Evolutionary conservation across 2,329 filamentous ascomycete species (phyloP).

Genomic region (Herpotrichia juniperi): DNA sequence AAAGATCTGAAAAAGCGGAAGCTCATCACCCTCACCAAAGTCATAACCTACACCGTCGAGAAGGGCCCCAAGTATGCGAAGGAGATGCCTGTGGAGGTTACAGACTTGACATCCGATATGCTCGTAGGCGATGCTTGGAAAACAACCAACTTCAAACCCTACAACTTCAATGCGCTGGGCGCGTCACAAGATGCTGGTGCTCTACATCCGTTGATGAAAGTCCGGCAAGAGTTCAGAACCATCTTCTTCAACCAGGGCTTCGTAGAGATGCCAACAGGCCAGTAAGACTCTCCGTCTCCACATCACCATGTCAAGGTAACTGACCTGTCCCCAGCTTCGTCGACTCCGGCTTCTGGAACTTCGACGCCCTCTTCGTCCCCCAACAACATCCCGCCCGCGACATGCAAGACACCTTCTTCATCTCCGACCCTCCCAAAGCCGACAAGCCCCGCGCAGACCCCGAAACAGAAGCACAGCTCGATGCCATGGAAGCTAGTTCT

Average conservation of each 20-base stretch:
- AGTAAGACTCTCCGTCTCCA: constrained; percentile 47
- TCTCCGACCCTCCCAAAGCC: constrained; percentile 82
- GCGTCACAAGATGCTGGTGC: constrained; percentile 62
- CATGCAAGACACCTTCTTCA: constrained; percentile 98
- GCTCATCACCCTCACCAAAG: constrained; percentile 81
- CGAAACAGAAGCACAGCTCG: constrained; percentile 52
- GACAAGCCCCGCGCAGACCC: constrained; percentile 69
- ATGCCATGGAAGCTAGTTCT: constrained; percentile 55
- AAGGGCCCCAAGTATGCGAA: constrained; percentile 90
- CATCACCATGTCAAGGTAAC: constrained; percentile 8
- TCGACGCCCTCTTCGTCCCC: constrained; percentile 93
- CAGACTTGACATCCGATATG: constrained; percentile 94
- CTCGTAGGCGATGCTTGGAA: constrained; percentile 88
- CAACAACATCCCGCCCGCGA: constrained; percentile 98
- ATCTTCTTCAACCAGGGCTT: constrained; percentile 99
- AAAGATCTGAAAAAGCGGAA: constrained; percentile 91
- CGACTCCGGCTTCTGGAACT: constrained; percentile 99
- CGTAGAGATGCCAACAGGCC: constrained; percentile 94
- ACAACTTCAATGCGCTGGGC: constrained; percentile 78
- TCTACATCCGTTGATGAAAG: constrained; percentile 77
- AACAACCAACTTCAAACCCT: constrained; percentile 84
- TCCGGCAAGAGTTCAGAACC: constrained; percentile 91
- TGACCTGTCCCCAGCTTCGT: constrained; percentile 65
- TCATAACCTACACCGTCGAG: constrained; percentile 79
- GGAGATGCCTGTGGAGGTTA: constrained; percentile 90